Percentiles rank a stretch among this genome's conserved stretches.
phyloP scores from a whole-genome alignment of 2,329 filamentous ascomycete genomes.

The Penicillium capsulatum region DNA sequence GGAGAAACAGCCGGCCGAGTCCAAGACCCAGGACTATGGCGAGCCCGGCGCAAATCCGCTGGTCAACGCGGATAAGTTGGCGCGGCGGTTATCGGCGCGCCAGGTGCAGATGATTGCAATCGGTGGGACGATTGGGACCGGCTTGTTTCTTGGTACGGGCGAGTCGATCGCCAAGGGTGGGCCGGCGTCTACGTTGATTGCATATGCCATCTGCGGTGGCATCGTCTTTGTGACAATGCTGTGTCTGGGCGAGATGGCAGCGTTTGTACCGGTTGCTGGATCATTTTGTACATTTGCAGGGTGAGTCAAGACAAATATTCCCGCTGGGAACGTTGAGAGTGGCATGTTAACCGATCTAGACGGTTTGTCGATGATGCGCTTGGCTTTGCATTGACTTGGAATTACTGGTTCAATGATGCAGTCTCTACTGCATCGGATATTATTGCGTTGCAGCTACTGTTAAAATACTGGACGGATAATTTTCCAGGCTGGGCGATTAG shows the following conservation, averaged over 20 bases:
- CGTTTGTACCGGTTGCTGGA: conserved; percentile 53
- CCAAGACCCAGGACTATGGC: conserved; percentile 10
- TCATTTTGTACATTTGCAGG: conserved; percentile 55
- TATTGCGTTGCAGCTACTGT: conserved; percentile 55
- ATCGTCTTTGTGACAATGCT: conserved; percentile 60
- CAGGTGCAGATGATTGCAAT: conserved; percentile 65
- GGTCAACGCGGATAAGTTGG: conserved; percentile 47
- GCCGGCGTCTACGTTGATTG: conserved; percentile 56
- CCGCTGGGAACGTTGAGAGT: background rate
- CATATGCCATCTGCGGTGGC: conserved; percentile 54
- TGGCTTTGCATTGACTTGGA: conserved; percentile 45
- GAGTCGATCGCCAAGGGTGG: conserved; percentile 58
- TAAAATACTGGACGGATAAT: conserved; percentile 59
- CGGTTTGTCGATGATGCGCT: conserved; percentile 44
- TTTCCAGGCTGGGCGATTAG: conserved; percentile 62
- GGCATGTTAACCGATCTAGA: conserved; percentile 15
- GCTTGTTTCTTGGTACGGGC: conserved; percentile 60
- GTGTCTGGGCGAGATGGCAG: conserved; percentile 58
- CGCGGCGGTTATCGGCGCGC: conserved; percentile 55
- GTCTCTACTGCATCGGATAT: conserved; percentile 58
- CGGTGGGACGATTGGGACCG: conserved; percentile 48
- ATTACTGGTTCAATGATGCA: conserved; percentile 63
- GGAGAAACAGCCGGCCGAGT: conserved; percentile 22
- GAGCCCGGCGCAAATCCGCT: conserved; percentile 14
- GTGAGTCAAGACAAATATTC: conserved; percentile 27